Percentiles rank a stretch among this genome's conserved stretches.
phyloP scores from a whole-genome alignment of 208 protist genomes.

The Trypanosoma vivax region DNA sequence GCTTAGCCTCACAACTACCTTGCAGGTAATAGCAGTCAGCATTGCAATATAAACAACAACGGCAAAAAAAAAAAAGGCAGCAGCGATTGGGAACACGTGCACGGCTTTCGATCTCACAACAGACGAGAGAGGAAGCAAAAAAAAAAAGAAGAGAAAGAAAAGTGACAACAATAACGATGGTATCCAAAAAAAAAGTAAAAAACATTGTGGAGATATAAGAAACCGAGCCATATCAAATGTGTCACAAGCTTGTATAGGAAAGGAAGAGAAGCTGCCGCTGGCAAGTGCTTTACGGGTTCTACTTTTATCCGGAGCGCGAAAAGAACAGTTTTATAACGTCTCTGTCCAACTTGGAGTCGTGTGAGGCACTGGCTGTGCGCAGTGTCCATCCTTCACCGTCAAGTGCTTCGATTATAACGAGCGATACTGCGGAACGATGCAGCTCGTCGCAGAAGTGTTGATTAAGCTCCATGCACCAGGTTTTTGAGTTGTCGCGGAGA shows the following conservation, averaged over 20 bases:
- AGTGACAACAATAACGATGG: no score
- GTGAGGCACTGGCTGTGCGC: conserved; percentile 59
- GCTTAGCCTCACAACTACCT: no score
- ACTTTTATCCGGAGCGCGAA: conserved; percentile 12
- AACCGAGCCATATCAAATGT: no score
- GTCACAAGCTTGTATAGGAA: no score
- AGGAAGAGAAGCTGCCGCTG: no score
- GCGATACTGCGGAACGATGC: conserved; percentile 73
- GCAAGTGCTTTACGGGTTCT: no score
- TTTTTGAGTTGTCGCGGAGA: conserved; percentile 66
- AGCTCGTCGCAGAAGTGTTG: conserved; percentile 91
- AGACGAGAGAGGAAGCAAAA: no score
- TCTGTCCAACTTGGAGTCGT: conserved; percentile 31
- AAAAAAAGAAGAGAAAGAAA: conserved; percentile 9
- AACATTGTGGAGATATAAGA: background rate
- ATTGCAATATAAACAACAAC: no score
- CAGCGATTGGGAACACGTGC: no score
- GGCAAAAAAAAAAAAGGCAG: no score
- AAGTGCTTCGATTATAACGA: conserved; percentile 69
- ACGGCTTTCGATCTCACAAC: no score
- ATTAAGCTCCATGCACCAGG: conserved; percentile 84
- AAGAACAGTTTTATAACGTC: conserved; percentile 87
- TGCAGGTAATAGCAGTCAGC: no score
- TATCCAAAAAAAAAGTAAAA: conserved; percentile 9
- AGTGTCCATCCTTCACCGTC: conserved; percentile 85